These are phyloP conservation scores for Rhodomyrtus psidioides DNA, from an alignment of 441 rosid genomes.

Conservation along the genomic window DNA sequence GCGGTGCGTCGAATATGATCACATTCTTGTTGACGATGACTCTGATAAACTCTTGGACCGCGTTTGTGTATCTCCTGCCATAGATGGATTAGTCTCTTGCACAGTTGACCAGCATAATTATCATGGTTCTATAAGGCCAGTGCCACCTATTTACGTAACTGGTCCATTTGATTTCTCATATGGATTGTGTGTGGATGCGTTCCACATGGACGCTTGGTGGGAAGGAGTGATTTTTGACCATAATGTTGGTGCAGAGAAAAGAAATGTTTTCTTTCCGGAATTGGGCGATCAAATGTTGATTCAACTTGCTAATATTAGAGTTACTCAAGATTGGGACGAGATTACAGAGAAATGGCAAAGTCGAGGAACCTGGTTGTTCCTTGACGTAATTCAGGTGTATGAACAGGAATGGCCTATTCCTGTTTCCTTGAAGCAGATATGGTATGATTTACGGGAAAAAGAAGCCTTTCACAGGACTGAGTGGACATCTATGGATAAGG, in stretches of 20 bases:
- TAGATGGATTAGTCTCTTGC: constrained; percentile 15
- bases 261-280: constrained; percentile 74
- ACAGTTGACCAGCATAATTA: neutral
- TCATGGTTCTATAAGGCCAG: constrained; percentile 45
- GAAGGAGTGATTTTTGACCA: constrained; percentile 77
- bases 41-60: constrained; percentile 25
- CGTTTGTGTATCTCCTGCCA: constrained; percentile 29
- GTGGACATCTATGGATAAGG: constrained; percentile 45
- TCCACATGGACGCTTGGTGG: constrained; percentile 58
- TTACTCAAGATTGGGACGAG: constrained; percentile 71
- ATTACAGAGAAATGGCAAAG: constrained; percentile 29
- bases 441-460: constrained; percentile 63
- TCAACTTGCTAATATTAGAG: constrained; percentile 25
- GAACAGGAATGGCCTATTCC: constrained; percentile 24
- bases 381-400: constrained; percentile 40
- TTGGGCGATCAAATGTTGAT: constrained; percentile 51
- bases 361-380: constrained; percentile 70
- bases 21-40: constrained; percentile 27
- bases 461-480: constrained; percentile 29
- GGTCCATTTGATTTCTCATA: constrained; percentile 17
- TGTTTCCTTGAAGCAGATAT: constrained; percentile 53
- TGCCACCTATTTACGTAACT: constrained; percentile 29
- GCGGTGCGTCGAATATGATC: constrained; percentile 33
- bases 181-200: constrained; percentile 64
- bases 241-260: constrained; percentile 28